Evolutionary conservation across 768 basidiomycete genomes (phyloP).

Genomic region (Kwoniella pini): DNA sequence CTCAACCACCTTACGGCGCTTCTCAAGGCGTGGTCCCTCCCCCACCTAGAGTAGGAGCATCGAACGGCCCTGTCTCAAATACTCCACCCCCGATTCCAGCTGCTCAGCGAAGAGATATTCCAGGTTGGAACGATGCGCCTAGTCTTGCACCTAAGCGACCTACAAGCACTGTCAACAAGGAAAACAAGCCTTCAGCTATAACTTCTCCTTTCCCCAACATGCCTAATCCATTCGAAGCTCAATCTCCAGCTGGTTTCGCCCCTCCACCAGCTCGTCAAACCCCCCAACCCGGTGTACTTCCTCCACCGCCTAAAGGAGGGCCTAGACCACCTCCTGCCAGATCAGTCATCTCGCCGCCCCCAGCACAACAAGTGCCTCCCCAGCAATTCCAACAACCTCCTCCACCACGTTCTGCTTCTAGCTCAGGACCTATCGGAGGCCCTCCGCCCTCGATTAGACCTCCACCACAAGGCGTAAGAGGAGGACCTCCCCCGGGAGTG

Average conservation of each 20-base stretch:
- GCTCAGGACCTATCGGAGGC: conserved; percentile 22
- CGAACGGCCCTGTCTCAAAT: conserved; percentile 58
- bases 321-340: conserved; percentile 41
- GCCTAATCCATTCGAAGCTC: conserved; percentile 57
- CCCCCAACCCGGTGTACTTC: conserved; percentile 39
- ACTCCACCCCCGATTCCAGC: conserved; percentile 61
- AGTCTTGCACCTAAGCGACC: conserved; percentile 59
- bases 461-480: conserved; percentile 19
- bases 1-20: conserved; percentile 35
- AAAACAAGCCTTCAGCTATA: conserved; percentile 69
- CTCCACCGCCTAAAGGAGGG: conserved; percentile 50
- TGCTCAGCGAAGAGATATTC: conserved; percentile 64
- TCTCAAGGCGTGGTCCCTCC: conserved; percentile 53
- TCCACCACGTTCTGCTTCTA: conserved; percentile 56
- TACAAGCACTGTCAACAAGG: conserved; percentile 59
- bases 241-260: conserved; percentile 44
- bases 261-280: conserved; percentile 35
- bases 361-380: conserved; percentile 26
- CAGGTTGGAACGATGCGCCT: conserved; percentile 93
- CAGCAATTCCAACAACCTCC: conserved; percentile 54
- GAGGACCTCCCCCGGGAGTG: conserved; percentile 32
- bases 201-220: conserved; percentile 76
- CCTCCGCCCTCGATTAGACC: conserved; percentile 22
- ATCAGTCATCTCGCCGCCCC: conserved; percentile 21
- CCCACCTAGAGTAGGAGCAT: conserved; percentile 47